These are phyloP conservation scores for Tulasnella sp. DNA, from an alignment of 768 basidiomycete species.

Conservation along the genomic window DNA sequence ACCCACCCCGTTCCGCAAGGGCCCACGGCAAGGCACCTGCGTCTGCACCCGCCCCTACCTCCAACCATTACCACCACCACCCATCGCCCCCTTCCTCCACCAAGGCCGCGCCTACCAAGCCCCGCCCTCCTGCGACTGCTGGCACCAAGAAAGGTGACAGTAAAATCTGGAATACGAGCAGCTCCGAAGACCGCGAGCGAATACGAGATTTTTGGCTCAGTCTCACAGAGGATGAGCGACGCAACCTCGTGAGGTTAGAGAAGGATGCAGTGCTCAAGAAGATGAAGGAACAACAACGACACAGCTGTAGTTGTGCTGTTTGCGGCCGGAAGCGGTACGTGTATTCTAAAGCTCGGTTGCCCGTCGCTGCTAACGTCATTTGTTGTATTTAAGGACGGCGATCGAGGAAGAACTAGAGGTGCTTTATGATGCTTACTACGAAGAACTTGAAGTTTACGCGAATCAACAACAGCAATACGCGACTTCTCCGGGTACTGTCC, in stretches of 20 bases:
- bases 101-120: slow-evolving; percentile 30
- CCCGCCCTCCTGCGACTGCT: slow-evolving; percentile 28
- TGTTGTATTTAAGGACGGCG: slow-evolving; percentile 49
- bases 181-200: slow-evolving; percentile 84
- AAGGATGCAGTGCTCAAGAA: slow-evolving; percentile 95
- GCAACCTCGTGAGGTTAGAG: slow-evolving; percentile 90
- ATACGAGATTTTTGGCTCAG: slow-evolving; percentile 98
- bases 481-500: slow-evolving; percentile 74
- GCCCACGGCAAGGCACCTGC: slow-evolving; percentile 43
- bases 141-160: slow-evolving; percentile 35
- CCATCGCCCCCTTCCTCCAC: slow-evolving; percentile 40
- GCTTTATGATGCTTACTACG: slow-evolving; percentile 99
- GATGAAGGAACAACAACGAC: slow-evolving; percentile 99
- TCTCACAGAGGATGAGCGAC: slow-evolving; percentile 79
- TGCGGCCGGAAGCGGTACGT: slow-evolving; percentile 93
- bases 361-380: not conserved
- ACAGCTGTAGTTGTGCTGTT: slow-evolving; percentile 89
- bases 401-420: slow-evolving; percentile 99
- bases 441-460: slow-evolving; percentile 99
- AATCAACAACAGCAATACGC: slow-evolving; percentile 95
- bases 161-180: slow-evolving; percentile 93
- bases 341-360: not conserved
- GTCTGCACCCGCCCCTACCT: slow-evolving; percentile 40
- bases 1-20: slow-evolving; percentile 29
- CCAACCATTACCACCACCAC: slow-evolving; percentile 43